Base-by-base conservation (phyloP, 345 rosid genomes). In the Kandelia obovata region DNA sequence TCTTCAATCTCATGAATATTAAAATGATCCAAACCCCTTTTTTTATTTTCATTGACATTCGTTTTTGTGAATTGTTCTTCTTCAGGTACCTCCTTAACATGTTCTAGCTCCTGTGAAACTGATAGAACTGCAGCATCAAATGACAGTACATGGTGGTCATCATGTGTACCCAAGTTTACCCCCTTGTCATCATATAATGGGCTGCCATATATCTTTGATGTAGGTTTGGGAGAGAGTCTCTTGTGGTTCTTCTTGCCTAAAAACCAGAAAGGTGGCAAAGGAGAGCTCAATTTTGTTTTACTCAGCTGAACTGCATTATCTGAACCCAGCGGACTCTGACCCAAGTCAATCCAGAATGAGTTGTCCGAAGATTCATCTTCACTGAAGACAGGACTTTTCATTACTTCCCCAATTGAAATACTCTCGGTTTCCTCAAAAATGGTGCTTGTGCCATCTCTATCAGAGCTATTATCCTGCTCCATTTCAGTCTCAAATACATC, bases 381-480 rank as follows among this genome's bases (percentile, higher is more conserved):
- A 35, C 99, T 96, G 74, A 96, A 92, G 26, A 96, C 83, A 0
- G 99, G 99, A 77, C 99, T 96, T 81, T 89, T 96, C 87, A 96
- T 96, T 81, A 96, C 77, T 75, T 96, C 99, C 58, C 99, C 99
- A 5, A 96, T 87, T 0, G 98, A 96, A 52, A 90, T 75, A 81
- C 91, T 89, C 68, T 91, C 98, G 34, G 87, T 88, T 81, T 96
- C 99, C 77, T 96, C 99, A 86, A 88, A 92, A 66, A 89, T 87
- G 53, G 91, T 90, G 85, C 98, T 95, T 7, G 89, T 81, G 47
- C 92, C 91, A 79, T 92, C 98, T 73, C 85, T 87, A 65, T 90
- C 96, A 30, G 94, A 88, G 77, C 87, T 80, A 76, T 86, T 82
- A 21, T 92, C 99, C 39, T 89, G 89, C 67, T 89, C 92, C 90